These are phyloP conservation scores for Suhomyces guaymorum DNA, from an alignment of 1,139 yeast species.

Conservation along the genomic window DNA sequence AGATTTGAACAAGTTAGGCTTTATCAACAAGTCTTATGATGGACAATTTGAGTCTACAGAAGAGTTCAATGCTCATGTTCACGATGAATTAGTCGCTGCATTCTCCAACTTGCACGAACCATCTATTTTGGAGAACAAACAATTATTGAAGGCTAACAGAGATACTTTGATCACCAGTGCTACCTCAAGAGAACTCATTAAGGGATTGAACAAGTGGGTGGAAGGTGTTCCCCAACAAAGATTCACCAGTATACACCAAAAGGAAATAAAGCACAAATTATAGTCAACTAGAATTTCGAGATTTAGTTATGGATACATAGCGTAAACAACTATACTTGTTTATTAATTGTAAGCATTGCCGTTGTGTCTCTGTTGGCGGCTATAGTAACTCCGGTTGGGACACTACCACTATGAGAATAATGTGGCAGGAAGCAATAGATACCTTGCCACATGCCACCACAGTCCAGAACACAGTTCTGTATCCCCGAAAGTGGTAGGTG, in stretches of 20 bases:
- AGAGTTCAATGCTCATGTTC: conserved; percentile 59
- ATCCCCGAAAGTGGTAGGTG: no score
- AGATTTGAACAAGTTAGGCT: conserved; percentile 60
- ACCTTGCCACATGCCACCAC: no score
- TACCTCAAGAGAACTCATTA: conserved; percentile 64
- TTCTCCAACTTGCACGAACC: conserved; percentile 55
- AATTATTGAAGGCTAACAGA: conserved; percentile 52
- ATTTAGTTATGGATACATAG: conserved; percentile 1
- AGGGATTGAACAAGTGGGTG: conserved; percentile 71
- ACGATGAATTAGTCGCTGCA: conserved; percentile 46
- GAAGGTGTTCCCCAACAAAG: conserved; percentile 74
- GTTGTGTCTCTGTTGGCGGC: no score
- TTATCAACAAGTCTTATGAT: conserved; percentile 53
- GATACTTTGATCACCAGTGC: conserved; percentile 50
- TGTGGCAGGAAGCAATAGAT: no score
- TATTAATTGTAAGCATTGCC: no score
- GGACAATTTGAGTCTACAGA: conserved; percentile 51
- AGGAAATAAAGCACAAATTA: conserved; percentile 63
- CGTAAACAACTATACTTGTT: no score
- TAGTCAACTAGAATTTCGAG: conserved; percentile 18
- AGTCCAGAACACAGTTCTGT: no score
- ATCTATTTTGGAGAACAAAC: conserved; percentile 64
- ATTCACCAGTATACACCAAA: conserved; percentile 56
- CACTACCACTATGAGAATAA: no score
- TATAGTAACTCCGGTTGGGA: no score